Evolutionary conservation across 176 grass and related monocot species (phyloP).

Genomic region (Bothriochloa decipiens): DNA sequence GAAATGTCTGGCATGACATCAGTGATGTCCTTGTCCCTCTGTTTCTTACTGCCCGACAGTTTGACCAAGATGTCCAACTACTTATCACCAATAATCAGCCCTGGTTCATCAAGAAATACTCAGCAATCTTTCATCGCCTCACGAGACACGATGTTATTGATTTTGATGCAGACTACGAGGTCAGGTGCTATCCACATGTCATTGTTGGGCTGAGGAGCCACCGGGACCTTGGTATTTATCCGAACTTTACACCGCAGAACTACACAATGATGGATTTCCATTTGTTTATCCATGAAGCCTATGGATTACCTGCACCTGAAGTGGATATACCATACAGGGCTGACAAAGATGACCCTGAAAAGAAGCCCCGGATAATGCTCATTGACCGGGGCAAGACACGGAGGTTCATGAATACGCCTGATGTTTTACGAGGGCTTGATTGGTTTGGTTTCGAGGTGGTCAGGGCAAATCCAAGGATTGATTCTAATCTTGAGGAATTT

Average conservation of each 20-base stretch:
- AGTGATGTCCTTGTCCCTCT: conserved; percentile 72
- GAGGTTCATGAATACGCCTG: conserved; percentile 47
- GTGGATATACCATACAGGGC: conserved; percentile 49
- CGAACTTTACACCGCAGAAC: conserved; percentile 40
- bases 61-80: conserved; percentile 57
- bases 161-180: conserved; percentile 38
- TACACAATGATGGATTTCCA: conserved; percentile 73
- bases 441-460: conserved; percentile 72
- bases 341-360: conserved; percentile 46
- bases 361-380: conserved; percentile 73
- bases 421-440: conserved; percentile 46
- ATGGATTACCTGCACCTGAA: conserved; percentile 36
- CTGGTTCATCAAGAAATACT: conserved; percentile 73
- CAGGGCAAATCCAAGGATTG: conserved; percentile 41
- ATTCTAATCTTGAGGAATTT: conserved; percentile 47
- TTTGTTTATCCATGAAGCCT: conserved; percentile 61
- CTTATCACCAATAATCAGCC: conserved; percentile 57
- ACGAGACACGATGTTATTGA: conserved; percentile 53
- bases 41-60: conserved; percentile 64
- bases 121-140: conserved; percentile 44
- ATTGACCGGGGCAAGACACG: conserved; percentile 60
- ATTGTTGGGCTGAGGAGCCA: conserved; percentile 72
- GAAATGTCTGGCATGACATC: conserved; percentile 72
- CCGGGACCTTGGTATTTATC: conserved; percentile 61
- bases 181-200: conserved; percentile 72